Conservation (phyloP, 2,329 filamentous ascomycete genomes). For the Ustilaginoidea virens region DNA sequence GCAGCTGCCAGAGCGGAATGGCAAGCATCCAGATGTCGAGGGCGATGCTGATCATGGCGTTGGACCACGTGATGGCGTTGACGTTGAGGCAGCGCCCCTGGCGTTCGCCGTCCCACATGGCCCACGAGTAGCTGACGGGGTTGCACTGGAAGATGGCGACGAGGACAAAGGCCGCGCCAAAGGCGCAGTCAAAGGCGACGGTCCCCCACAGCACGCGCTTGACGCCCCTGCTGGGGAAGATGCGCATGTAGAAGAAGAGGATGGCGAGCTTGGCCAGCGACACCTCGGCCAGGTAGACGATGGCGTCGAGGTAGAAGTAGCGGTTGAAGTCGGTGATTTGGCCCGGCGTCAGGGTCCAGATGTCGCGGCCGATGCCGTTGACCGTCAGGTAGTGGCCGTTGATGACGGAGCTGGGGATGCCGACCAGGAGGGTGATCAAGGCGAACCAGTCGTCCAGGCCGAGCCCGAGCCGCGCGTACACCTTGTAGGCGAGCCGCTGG, state of each 20-base stretch:
- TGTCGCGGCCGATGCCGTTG: constrained; percentile 32
- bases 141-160: constrained; percentile 32
- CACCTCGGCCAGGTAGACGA: constrained; percentile 30
- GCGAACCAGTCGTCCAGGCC: constrained; percentile 24
- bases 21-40: constrained; percentile 36
- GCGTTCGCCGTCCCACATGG: constrained; percentile 31
- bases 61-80: constrained; percentile 33
- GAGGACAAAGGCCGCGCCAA: constrained; percentile 25
- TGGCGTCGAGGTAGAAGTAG: constrained; percentile 26
- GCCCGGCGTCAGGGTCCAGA: constrained; percentile 29
- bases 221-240: constrained; percentile 29
- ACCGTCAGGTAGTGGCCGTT: constrained; percentile 14
- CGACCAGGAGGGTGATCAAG: constrained; percentile 11
- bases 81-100: constrained; percentile 32
- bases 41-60: constrained; percentile 35
- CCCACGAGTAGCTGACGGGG: constrained; percentile 38
- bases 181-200: constrained; percentile 21
- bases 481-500: constrained; percentile 22
- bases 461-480: constrained; percentile 18
- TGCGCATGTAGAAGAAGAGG: constrained; percentile 37
- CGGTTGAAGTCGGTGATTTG: constrained; percentile 27
- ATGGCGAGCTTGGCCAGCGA: constrained; percentile 34
- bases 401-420: constrained; percentile 16
- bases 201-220: constrained; percentile 26
- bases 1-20: constrained; percentile 31